These are phyloP conservation scores for Suillus sp. DNA, from an alignment of 768 basidiomycete species.

Conservation along the genomic window DNA sequence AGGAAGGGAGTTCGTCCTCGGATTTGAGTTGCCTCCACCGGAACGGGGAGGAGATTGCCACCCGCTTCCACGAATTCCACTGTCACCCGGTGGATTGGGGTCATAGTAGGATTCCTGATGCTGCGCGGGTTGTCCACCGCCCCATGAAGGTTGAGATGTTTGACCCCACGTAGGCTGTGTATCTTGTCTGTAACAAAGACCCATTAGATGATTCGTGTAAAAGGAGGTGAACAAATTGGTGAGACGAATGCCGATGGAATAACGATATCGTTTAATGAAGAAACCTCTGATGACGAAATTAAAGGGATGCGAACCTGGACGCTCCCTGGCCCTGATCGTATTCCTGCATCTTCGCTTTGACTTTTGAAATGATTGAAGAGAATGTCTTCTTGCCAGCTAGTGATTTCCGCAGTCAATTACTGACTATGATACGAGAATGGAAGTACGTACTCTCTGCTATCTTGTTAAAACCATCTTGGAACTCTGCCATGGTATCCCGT, in stretches of 20 bases:
- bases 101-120: slow-evolving; percentile 38
- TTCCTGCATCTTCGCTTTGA: slow-evolving; percentile 84
- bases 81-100: slow-evolving; percentile 30
- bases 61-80: background rate
- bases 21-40: background rate
- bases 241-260: background rate
- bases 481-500: slow-evolving; percentile 61
- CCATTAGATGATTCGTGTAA: background rate
- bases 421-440: background rate
- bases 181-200: slow-evolving; percentile 1
- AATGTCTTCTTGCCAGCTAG: slow-evolving; percentile 80
- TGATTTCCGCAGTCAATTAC: background rate
- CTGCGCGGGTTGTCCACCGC: slow-evolving; percentile 15
- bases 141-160: slow-evolving; percentile 17
- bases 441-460: slow-evolving; percentile 71
- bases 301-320: slow-evolving; percentile 12
- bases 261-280: background rate
- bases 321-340: slow-evolving; percentile 53
- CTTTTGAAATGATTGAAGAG: slow-evolving; percentile 68
- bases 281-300: background rate
- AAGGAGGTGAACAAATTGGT: background rate
- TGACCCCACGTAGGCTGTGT: slow-evolving; percentile 9
- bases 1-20: background rate
- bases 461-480: slow-evolving; percentile 74
- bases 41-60: slow-evolving; percentile 7